phyloP scores from a whole-genome alignment of 495 filamentous ascomycete species.

The Thermochaetoides thermophila region DNA sequence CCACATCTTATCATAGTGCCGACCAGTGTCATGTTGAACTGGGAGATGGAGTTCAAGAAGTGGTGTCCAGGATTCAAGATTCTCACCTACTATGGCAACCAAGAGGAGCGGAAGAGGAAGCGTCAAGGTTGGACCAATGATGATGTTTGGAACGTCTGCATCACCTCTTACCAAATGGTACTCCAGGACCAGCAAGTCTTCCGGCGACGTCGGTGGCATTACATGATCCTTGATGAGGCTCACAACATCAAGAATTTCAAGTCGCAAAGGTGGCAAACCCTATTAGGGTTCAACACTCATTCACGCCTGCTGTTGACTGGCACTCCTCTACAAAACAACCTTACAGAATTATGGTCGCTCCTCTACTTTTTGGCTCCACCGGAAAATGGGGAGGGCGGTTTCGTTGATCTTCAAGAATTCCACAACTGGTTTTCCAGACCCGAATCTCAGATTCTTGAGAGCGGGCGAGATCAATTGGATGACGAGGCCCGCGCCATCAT shows the following conservation, averaged over 20 bases:
- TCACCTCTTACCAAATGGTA: conserved; percentile 95
- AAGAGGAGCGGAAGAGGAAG: conserved; percentile 82
- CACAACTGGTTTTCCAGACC: conserved; percentile 86
- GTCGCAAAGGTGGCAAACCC: conserved; percentile 87
- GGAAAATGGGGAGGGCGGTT: conserved; percentile 71
- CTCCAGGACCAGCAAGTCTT: conserved; percentile 87
- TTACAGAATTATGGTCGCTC: conserved; percentile 93
- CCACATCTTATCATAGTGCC: conserved; percentile 94
- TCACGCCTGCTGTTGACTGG: conserved; percentile 83
- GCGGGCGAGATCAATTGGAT: conserved; percentile 83
- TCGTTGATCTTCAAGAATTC: conserved; percentile 82
- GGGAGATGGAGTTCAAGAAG: conserved; percentile 99
- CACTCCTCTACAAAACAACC: conserved; percentile 91
- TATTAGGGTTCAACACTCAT: conserved; percentile 80
- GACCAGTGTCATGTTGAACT: conserved; percentile 97
- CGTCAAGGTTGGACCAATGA: conserved; percentile 82
- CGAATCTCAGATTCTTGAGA: conserved; percentile 87
- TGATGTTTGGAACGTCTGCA: conserved; percentile 87
- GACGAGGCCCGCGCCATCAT: conserved; percentile 81
- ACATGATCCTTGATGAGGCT: conserved; percentile 95
- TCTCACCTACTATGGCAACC: conserved; percentile 86
- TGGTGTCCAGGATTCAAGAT: conserved; percentile 98
- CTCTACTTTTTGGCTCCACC: conserved; percentile 92
- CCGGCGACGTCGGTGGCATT: conserved; percentile 88
- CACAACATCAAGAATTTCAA: conserved; percentile 99